These are phyloP conservation scores for Thozetella sp. DNA, from an alignment of 495 filamentous ascomycete genomes.

Conservation along the genomic window DNA sequence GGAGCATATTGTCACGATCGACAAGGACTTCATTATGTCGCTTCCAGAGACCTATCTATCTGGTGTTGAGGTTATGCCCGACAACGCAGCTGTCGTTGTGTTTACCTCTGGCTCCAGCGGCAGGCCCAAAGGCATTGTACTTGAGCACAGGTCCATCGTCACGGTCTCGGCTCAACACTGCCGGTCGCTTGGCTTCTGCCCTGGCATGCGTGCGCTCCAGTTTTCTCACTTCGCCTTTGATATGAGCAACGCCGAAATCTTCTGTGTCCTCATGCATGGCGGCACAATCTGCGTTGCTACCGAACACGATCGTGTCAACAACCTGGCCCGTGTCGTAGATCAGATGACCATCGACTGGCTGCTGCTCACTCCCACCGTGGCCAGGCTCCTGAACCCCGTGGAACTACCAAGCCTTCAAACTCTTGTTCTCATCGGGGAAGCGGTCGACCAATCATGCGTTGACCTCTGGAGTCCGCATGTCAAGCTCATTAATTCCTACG, in stretches of 20 bases:
- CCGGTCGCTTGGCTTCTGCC: background rate
- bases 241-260: constrained; percentile 1
- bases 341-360: background rate
- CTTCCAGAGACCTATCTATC: background rate
- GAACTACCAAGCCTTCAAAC: constrained; percentile 14
- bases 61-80: background rate
- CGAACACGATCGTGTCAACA: constrained; percentile 2
- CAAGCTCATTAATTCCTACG: constrained; percentile 54
- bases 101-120: constrained; percentile 7
- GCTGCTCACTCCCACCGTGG: background rate
- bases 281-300: constrained; percentile 1
- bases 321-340: background rate
- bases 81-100: constrained; percentile 51
- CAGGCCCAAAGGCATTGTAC: constrained; percentile 3
- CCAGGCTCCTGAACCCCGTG: constrained; percentile 11
- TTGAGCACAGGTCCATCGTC: constrained; percentile 6
- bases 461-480: constrained; percentile 14
- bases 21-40: background rate
- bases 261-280: background rate
- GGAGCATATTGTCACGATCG: background rate
- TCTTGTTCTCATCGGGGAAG: constrained; percentile 18
- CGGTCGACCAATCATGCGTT: background rate
- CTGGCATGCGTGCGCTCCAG: background rate
- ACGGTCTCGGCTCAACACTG: background rate
- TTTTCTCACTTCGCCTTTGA: background rate